Evolutionary conservation across 768 basidiomycete genomes (phyloP).

Genomic region (Agrocybe pediades): DNA sequence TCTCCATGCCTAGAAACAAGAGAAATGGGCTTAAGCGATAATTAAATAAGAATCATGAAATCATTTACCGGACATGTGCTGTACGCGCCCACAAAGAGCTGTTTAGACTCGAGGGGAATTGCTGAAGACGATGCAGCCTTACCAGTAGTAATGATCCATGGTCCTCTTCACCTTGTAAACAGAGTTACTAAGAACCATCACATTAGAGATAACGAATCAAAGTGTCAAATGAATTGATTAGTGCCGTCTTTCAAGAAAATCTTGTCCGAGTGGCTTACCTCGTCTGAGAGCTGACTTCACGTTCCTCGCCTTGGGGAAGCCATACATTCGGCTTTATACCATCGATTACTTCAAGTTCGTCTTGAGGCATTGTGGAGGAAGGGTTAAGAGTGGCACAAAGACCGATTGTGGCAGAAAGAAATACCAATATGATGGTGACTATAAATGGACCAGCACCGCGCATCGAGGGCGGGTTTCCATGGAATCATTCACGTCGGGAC

Average conservation of each 20-base stretch:
- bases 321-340: slow-evolving; percentile 51
- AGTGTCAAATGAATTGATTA: neutral
- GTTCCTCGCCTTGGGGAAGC: slow-evolving; percentile 49
- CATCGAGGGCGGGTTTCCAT: neutral
- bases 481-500: neutral
- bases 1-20: slow-evolving; percentile 27
- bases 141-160: slow-evolving; percentile 42
- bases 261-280: slow-evolving; percentile 25
- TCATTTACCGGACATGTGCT: slow-evolving; percentile 31
- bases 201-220: slow-evolving; percentile 9
- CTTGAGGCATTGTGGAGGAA: slow-evolving; percentile 21
- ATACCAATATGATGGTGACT: no score
- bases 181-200: slow-evolving; percentile 31
- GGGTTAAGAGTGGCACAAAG: neutral
- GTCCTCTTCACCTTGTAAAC: slow-evolving; percentile 46
- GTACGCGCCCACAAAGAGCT: neutral
- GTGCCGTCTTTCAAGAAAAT: neutral
- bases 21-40: slow-evolving; percentile 2
- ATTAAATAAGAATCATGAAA: slow-evolving; percentile 5
- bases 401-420: neutral
- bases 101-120: no score
- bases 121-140: slow-evolving; percentile 6
- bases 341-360: slow-evolving; percentile 53
- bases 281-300: slow-evolving; percentile 43
- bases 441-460: neutral